phyloP scores from a whole-genome alignment of 768 basidiomycete genomes.

The Naganishia friedmannii region DNA sequence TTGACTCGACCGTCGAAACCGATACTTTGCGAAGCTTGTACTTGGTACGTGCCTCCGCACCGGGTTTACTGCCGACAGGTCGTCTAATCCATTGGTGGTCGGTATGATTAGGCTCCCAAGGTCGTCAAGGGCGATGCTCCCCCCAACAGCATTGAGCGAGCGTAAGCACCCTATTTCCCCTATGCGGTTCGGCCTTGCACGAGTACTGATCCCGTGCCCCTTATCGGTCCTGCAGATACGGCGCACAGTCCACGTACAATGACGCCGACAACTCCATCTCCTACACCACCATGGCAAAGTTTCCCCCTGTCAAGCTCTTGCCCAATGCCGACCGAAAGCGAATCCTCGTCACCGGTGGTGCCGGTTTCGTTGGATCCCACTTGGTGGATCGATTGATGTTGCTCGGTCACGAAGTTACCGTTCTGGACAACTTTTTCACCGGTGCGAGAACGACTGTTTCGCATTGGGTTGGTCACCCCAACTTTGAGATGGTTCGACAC shows the following conservation, averaged over 20 bases:
- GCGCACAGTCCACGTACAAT: slow-evolving; percentile 82
- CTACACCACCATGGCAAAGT: slow-evolving; percentile 85
- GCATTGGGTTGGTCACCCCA: slow-evolving; percentile 75
- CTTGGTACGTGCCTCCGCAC: slow-evolving; percentile 53
- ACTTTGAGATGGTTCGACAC: slow-evolving; percentile 96
- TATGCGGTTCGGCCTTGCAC: not conserved
- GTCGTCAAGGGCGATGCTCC: slow-evolving; percentile 43
- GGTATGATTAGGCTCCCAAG: slow-evolving; percentile 39
- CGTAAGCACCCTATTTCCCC: slow-evolving; percentile 18
- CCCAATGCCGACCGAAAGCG: slow-evolving; percentile 75
- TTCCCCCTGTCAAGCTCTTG: slow-evolving; percentile 87
- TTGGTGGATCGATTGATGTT: slow-evolving; percentile 95
- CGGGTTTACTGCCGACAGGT: not conserved
- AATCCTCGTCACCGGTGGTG: slow-evolving; percentile 91
- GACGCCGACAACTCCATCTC: slow-evolving; percentile 77
- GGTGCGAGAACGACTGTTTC: slow-evolving; percentile 91
- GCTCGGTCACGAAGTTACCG: slow-evolving; percentile 94
- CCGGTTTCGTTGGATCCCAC: slow-evolving; percentile 99
- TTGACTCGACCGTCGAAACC: slow-evolving; percentile 78
- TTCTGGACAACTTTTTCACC: slow-evolving; percentile 98
- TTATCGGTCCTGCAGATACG: slow-evolving; percentile 56
- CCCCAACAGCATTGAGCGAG: slow-evolving; percentile 36
- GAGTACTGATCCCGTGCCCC: not conserved
- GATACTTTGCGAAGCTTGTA: slow-evolving; percentile 83
- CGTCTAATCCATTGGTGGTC: not conserved